These are phyloP conservation scores for Abrus precatorius DNA, from an alignment of 306 rosid species.

Conservation along the genomic window DNA sequence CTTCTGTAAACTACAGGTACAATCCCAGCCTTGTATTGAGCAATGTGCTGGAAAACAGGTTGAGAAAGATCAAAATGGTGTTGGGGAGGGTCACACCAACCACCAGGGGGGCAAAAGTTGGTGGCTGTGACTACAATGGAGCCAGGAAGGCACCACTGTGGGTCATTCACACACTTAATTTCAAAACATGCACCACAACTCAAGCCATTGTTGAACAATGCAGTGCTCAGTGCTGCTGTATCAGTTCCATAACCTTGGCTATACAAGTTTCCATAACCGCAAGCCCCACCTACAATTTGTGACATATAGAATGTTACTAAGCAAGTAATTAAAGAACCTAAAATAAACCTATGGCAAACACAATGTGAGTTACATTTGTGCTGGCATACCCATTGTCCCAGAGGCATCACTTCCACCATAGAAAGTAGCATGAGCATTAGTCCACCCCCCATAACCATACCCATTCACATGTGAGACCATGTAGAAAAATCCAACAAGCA, in stretches of 20 bases:
- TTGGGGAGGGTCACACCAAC: conserved; percentile 65
- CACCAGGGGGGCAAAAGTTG: conserved; percentile 64
- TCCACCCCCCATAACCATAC: conserved; percentile 53
- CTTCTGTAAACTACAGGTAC: conserved; percentile 60
- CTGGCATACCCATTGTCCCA: conserved; percentile 60
- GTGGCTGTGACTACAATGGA: conserved; percentile 59
- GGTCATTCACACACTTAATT: conserved; percentile 57
- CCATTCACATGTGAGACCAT: conserved; percentile 61
- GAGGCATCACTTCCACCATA: conserved; percentile 65
- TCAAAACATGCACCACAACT: conserved; percentile 63
- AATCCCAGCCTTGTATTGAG: conserved; percentile 60
- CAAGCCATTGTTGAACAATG: conserved; percentile 59
- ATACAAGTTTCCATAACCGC: conserved; percentile 62
- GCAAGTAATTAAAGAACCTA: not conserved
- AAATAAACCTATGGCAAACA: not conserved
- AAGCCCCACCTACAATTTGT: conserved; percentile 55
- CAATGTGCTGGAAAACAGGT: conserved; percentile 60
- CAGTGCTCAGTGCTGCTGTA: conserved; percentile 61
- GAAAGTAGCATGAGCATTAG: conserved; percentile 59
- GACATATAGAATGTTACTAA: conserved; percentile 21
- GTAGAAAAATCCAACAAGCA: conserved; percentile 59
- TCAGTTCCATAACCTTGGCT: conserved; percentile 63
- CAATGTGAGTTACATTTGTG: conserved; percentile 21
- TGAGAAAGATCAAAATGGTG: conserved; percentile 64
- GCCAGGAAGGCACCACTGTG: conserved; percentile 62